Percentiles rank a stretch among this genome's conserved stretches.
phyloP scores from a whole-genome alignment of 2,329 filamentous ascomycete genomes.

The Byssochlamys sp. region DNA sequence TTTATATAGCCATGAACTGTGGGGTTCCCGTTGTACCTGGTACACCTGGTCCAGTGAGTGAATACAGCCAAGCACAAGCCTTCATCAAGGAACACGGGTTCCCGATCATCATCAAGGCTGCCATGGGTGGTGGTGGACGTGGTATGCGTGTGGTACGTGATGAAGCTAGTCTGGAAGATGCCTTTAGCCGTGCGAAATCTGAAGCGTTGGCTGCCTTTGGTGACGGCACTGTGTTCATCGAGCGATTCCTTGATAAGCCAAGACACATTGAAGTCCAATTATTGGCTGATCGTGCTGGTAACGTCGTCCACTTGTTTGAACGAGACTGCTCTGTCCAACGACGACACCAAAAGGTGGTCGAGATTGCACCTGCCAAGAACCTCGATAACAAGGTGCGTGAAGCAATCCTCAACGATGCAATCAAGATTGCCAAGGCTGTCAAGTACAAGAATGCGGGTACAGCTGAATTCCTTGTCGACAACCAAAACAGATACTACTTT shows the following conservation, averaged over 20 bases:
- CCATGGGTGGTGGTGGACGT: constrained; percentile 91
- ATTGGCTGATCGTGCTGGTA: constrained; percentile 91
- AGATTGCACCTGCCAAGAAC: constrained; percentile 93
- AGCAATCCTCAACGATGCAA: constrained; percentile 78
- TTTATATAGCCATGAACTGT: constrained; percentile 72
- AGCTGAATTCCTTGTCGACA: constrained; percentile 95
- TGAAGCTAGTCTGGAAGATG: constrained; percentile 68
- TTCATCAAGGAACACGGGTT: constrained; percentile 95
- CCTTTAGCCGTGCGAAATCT: constrained; percentile 89
- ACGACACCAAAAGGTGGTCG: constrained; percentile 97
- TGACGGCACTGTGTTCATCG: constrained; percentile 96
- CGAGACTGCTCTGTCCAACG: constrained; percentile 98
- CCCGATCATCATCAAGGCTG: constrained; percentile 99
- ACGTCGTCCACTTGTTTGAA: constrained; percentile 96
- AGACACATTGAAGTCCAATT: constrained; percentile 99
- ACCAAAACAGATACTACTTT: constrained; percentile 95
- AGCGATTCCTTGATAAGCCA: constrained; percentile 94
- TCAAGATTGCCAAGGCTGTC: constrained; percentile 86
- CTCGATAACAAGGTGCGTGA: constrained; percentile 75
- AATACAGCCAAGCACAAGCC: constrained; percentile 81
- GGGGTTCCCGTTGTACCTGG: constrained; percentile 90
- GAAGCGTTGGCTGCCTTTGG: constrained; percentile 96
- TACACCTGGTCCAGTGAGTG: constrained; percentile 77
- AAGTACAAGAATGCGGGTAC: constrained; percentile 98
- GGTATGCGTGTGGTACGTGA: constrained; percentile 98